phyloP scores from a whole-genome alignment of 208 protist genomes.

The Leishmania turanica region DNA sequence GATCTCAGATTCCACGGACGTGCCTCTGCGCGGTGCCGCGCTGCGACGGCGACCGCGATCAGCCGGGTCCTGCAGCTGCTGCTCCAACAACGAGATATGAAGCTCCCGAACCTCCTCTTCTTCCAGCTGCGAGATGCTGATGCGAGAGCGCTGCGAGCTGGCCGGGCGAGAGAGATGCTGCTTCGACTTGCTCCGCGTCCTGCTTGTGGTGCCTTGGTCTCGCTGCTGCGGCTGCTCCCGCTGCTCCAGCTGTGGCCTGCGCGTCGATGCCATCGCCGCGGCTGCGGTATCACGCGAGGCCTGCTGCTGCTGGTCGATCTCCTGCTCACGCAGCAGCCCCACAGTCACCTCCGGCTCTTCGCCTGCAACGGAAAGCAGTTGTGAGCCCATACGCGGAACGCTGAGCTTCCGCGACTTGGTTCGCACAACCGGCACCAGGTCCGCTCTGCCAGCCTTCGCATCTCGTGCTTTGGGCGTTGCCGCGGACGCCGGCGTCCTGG shows the following conservation, averaged over 20 bases:
- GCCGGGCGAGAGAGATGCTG: neutral
- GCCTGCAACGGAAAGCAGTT: conserved; percentile 14
- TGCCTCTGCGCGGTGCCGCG: neutral
- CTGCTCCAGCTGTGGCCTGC: conserved; percentile 9
- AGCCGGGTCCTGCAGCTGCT: neutral
- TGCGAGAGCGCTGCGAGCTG: conserved; percentile 6
- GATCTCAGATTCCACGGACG: neutral
- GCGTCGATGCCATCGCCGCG: conserved; percentile 6
- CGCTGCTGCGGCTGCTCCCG: conserved; percentile 14
- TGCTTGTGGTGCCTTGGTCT: neutral
- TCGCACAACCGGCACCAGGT: conserved; percentile 13
- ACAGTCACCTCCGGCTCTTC: conserved; percentile 39
- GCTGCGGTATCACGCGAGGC: conserved; percentile 2
- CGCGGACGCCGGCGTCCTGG: neutral
- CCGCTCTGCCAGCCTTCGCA: neutral
- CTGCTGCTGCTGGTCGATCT: conserved; percentile 12
- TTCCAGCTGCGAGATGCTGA: conserved; percentile 15
- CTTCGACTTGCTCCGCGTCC: neutral
- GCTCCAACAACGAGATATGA: neutral
- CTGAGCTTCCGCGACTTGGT: conserved; percentile 28
- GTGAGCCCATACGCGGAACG: conserved; percentile 17
- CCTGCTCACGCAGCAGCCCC: conserved; percentile 28
- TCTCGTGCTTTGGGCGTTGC: neutral
- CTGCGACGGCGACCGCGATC: neutral
- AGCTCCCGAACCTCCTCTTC: conserved; percentile 10